Conservation (phyloP, 2,329 filamentous ascomycete genomes). For the Juglanconis oblonga region DNA sequence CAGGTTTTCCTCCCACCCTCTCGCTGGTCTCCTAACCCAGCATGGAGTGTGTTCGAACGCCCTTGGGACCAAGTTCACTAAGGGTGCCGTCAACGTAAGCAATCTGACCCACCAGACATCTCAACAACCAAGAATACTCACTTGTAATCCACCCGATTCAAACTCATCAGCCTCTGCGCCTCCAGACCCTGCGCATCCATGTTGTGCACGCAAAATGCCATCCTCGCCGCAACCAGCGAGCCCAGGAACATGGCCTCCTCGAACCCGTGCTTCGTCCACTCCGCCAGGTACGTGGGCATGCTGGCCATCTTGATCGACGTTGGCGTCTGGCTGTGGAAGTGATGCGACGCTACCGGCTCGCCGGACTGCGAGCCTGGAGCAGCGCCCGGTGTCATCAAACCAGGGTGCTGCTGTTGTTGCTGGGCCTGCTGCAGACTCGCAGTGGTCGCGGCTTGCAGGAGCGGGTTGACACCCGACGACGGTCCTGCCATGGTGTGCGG, state of each 20-base stretch:
- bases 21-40: conserved; percentile 34
- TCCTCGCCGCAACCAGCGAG: conserved; percentile 74
- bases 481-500: conserved; percentile 48
- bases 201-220: conserved; percentile 59
- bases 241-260: conserved; percentile 87
- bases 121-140: conserved; percentile 35
- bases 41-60: conserved; percentile 52
- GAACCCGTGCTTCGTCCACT: conserved; percentile 78
- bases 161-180: conserved; percentile 53
- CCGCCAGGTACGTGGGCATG: conserved; percentile 80
- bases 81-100: conserved; percentile 17
- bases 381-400: conserved; percentile 34
- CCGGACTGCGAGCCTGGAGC: conserved; percentile 37
- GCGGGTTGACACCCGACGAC: conserved; percentile 68
- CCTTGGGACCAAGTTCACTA: conserved; percentile 55
- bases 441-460: conserved; percentile 87
- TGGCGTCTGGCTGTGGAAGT: conserved; percentile 69
- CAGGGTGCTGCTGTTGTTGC: conserved; percentile 30
- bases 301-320: conserved; percentile 77
- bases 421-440: conserved; percentile 49
- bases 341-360: conserved; percentile 40
- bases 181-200: conserved; percentile 51
- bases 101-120: background rate
- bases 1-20: background rate
- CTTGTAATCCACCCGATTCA: conserved; percentile 61